Evolutionary conservation across 1,139 yeast species (phyloP), one percentile per base, ranked within the genome.

Genomic region (Blastobotrys indianensis): DNA sequence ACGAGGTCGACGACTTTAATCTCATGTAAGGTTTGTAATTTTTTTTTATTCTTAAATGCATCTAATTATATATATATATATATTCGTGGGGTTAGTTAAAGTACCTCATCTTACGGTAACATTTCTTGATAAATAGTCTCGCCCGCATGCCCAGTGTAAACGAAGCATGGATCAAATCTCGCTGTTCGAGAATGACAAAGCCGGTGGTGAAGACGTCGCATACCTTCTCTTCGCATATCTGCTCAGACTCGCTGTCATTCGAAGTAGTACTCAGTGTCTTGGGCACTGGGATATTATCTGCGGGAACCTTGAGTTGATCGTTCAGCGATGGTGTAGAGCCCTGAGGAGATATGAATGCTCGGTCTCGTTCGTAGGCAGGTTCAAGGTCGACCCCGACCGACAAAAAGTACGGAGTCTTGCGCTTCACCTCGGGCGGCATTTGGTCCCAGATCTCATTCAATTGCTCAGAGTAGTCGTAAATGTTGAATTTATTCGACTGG

Each of bases 1-100:
- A 92, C 47, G 69, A 69, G 49, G 58, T 70, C 28, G 76, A 72
- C 51, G 75, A 71, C 50, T 72, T 64, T 52, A 70, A 70, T 39
- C 54, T 65, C 38, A 56, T 62, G 55, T 63, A 52, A 52, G n/a
- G n/a, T n/a, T n/a, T n/a, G n/a, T n/a, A n/a, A 5, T 30, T 15
- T 29, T 23, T 37, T 30, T n/a, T 20, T 20, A 20, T 20, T 20
- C 25, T 20, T n/a, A n/a, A 20, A 20, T 20, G 25, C 25, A 20
- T 20, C n/a, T n/a, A n/a, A n/a, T n/a, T n/a, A n/a, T n/a, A n/a
- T n/a, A n/a, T 20, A 20, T 20, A 7, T 20, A 4, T 20, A n/a
- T 20, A 20, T 20, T 20, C 25, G 7, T n/a, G n/a, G n/a, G n/a
- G 25, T 20, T 20, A 20, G 25, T 20, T 20, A 7, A 20, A 20